Base-by-base conservation (phyloP, 495 filamentous ascomycete species). In the Penicillium robsamsonii region DNA sequence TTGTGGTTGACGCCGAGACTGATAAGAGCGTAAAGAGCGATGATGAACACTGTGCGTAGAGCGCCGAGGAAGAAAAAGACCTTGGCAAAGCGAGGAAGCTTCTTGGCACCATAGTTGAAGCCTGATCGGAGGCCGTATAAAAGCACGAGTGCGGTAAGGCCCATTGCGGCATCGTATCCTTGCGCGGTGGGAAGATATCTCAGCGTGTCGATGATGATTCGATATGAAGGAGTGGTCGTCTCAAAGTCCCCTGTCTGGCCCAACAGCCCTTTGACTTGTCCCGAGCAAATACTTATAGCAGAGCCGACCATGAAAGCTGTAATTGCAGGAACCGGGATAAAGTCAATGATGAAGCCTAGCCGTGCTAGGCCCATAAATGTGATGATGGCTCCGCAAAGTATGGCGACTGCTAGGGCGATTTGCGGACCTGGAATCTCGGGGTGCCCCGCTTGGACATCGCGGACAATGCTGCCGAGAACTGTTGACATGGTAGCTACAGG, bases 231-330 rank as follows among this genome's bases (percentile, higher is more conserved):
- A 13, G 83, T 87, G 60, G 88, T 79, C 12, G 84, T 90, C 45
- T 80, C 81, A 69, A 93, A 87, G 3, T 69, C 60, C 3, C 80
- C 83, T 0, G 75, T 82, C 68, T 95, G 87, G 10, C 93, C 93
- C 76, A 97, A 87, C 74, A 97, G 62, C 5, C 79, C 78, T 2
- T 89, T 84, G 41, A 96, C 79, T 71, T 97, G 93, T 15, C 93
- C 92, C 44, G 84, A 81, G 30, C 84, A 84, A 66, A 97, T 97
- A 61, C 84, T 95, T 68, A 97, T 75, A 22, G 93, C 91, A 0
- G 92, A 95, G 9, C 93, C 93, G 4, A 92, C 96, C 91, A 97
- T 96, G 81, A 94, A 97, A 3, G 92, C 90, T 15, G 88, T 87
- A 50, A 96, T 92, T 0, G 92, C 86, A 3, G 89, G 82, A 42